phyloP scores from a whole-genome alignment of 2,329 filamentous ascomycete genomes.

The Aspergillus sp. region DNA sequence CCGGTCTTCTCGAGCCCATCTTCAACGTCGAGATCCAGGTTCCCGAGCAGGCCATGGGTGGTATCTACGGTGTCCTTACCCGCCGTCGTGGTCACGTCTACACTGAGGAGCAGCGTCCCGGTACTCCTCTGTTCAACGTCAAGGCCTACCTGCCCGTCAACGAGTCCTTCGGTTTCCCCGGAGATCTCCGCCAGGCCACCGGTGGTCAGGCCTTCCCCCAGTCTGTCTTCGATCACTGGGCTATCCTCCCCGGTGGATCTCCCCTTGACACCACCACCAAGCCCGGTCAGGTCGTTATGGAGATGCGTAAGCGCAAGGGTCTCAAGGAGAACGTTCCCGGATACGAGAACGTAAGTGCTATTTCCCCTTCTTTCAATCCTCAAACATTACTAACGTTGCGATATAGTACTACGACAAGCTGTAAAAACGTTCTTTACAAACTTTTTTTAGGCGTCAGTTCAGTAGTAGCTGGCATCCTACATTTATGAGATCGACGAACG shows the following conservation, averaged over 20 bases:
- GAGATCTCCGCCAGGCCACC: constrained; percentile 89
- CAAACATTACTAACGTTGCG: constrained; percentile 22
- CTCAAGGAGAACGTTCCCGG: constrained; percentile 93
- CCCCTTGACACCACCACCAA: constrained; percentile 79
- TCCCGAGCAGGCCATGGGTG: constrained; percentile 97
- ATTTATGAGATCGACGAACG: constrained; percentile 46
- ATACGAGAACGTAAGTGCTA: constrained; percentile 83
- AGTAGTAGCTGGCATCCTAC: constrained; percentile 36
- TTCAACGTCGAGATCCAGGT: constrained; percentile 99
- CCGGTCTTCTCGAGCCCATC: constrained; percentile 91
- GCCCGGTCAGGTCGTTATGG: constrained; percentile 77
- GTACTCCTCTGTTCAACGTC: constrained; percentile 99
- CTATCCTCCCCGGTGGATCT: constrained; percentile 90
- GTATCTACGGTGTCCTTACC: constrained; percentile 99
- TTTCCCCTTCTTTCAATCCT: neutral
- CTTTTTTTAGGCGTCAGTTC: constrained; percentile 43
- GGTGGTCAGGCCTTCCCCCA: constrained; percentile 99
- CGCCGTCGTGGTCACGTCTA: constrained; percentile 98
- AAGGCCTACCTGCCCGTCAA: constrained; percentile 96
- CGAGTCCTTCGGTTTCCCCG: constrained; percentile 99
- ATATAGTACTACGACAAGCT: constrained; percentile 97
- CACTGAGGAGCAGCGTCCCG: constrained; percentile 94
- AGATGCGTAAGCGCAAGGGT: constrained; percentile 99
- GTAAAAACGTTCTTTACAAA: constrained; percentile 58
- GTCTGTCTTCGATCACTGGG: constrained; percentile 98